Evolutionary conservation across 192 early-diverging fungal genomes (phyloP), one percentile per base, ranked within the genome.

Genomic region (Gonapodya prolifera): DNA sequence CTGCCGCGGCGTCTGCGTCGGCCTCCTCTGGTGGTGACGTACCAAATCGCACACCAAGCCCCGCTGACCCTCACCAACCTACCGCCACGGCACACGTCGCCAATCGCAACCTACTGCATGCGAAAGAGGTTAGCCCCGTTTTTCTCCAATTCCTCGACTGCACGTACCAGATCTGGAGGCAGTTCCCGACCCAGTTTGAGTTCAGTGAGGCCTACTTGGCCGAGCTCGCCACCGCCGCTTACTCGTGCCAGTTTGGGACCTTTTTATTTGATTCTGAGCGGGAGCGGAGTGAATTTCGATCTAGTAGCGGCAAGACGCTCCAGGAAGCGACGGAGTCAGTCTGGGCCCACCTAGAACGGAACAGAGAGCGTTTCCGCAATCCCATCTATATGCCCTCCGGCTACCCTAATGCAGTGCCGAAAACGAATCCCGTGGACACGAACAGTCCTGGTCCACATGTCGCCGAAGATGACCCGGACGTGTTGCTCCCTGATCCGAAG

Each of bases 61-160:
- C 69, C 1, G 33, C 76, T 2, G 35, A 16, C 45, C n/a, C n/a
- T n/a, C 45, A 69, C 45, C 45, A n/a, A n/a, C 13, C 8, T n/a
- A 69, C 45, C 13, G 45, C 45, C 45, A 69, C 76, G 17, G 1
- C 45, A 1, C 35, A 76, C 69, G 33, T 77, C 23, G 73, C 70
- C 2, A 70, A 33, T 1, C 85, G 82, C n/a, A 88, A 84, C 70
- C 82, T 71, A 70, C 34, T 83, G 0, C 77, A 80, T 0, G 83
- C 86, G 18, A 80, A 83, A 35, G 97, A 99, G 80, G 92, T 94
- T 0, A 93, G 92, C 32, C 97, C 97, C 16, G 91, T 99, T 13
- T 99, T 99, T 81, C 91, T 96, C 45, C 97, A 99, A 84, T 99
- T 98, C 78, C 85, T 99, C 17, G 97, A 99, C 82, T 96, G 95